Evolutionary conservation across 2,329 filamentous ascomycete species (phyloP).

Genomic region (Pseudonectria foliicola): DNA sequence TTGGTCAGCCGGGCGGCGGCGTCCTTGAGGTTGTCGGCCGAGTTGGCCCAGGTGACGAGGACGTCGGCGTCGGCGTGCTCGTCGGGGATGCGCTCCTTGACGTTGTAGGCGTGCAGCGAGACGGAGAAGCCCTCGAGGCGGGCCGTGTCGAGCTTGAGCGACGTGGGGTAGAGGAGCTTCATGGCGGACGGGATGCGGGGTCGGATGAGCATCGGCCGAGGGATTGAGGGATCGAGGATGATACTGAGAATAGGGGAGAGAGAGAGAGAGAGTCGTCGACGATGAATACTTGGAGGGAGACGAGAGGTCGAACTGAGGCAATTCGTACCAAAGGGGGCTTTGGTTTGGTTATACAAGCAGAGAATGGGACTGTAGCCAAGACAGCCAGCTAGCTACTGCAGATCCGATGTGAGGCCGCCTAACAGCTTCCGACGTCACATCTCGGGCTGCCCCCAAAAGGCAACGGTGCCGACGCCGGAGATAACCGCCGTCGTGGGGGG

Average conservation of each 20-base stretch:
- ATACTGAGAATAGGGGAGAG: too few species aligned
- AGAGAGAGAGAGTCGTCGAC: too few species aligned
- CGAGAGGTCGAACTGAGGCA: too few species aligned
- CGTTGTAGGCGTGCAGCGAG: constrained; percentile 52
- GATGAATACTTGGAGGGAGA: too few species aligned
- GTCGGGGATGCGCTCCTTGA: constrained; percentile 47
- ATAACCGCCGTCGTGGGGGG: constrained; percentile 4
- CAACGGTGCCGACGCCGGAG: constrained; percentile 5
- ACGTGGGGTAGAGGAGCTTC: constrained; percentile 63
- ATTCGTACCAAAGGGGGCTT: too few species aligned
- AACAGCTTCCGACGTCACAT: too few species aligned
- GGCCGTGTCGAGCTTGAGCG: constrained; percentile 47
- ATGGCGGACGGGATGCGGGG: constrained; percentile 31
- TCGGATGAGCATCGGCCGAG: background rate
- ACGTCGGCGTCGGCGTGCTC: constrained; percentile 52
- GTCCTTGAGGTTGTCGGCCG: constrained; percentile 49
- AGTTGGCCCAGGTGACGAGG: constrained; percentile 57
- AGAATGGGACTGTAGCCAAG: too few species aligned
- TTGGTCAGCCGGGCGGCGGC: constrained; percentile 48
- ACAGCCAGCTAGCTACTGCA: too few species aligned
- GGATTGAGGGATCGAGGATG: background rate
- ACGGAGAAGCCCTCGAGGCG: constrained; percentile 52
- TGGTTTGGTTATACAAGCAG: too few species aligned
- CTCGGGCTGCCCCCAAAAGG: background rate
- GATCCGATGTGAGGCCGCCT: too few species aligned